phyloP scores from a whole-genome alignment of 176 grass and related monocot genomes.

The Avena atlantica region DNA sequence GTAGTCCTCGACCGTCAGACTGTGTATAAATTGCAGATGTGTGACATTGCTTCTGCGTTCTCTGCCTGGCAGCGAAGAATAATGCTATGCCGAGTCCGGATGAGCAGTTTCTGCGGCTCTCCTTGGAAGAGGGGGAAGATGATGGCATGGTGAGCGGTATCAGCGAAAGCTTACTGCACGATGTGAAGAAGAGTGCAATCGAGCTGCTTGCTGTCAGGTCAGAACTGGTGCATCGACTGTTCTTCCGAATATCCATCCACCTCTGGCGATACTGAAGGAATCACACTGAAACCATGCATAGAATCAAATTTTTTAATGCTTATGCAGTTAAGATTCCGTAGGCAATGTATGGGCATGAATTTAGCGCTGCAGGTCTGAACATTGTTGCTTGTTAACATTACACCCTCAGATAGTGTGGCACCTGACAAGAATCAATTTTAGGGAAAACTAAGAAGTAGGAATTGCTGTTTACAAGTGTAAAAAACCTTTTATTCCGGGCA shows the following conservation, averaged over 20 bases:
- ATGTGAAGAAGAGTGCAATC: conserved; percentile 69
- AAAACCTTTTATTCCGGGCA: not conserved
- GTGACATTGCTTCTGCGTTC: not conserved
- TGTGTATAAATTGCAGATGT: not conserved
- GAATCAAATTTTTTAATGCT: too few relatives aligned
- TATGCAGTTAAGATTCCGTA: too few relatives aligned
- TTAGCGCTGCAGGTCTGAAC: not conserved
- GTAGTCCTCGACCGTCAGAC: not conserved
- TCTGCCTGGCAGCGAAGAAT: conserved; percentile 19
- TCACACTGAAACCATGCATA: too few relatives aligned
- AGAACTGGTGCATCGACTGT: not conserved
- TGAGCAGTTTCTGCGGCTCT: conserved; percentile 32
- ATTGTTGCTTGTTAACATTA: not conserved
- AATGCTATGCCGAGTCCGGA: not conserved
- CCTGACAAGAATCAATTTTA: not conserved
- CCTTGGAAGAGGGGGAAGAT: conserved; percentile 35
- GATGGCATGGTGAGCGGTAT: conserved; percentile 43
- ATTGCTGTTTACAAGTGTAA: not conserved
- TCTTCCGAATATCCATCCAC: not conserved
- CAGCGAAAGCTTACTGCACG: conserved; percentile 45
- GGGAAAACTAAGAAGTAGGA: not conserved
- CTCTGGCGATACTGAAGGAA: too few relatives aligned
- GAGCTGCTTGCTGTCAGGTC: conserved; percentile 80
- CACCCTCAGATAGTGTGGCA: not conserved
- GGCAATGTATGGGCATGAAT: too few relatives aligned